These are phyloP conservation scores for Calonectria naviculata DNA, from an alignment of 2,329 filamentous ascomycete genomes.

Conservation along the genomic window DNA sequence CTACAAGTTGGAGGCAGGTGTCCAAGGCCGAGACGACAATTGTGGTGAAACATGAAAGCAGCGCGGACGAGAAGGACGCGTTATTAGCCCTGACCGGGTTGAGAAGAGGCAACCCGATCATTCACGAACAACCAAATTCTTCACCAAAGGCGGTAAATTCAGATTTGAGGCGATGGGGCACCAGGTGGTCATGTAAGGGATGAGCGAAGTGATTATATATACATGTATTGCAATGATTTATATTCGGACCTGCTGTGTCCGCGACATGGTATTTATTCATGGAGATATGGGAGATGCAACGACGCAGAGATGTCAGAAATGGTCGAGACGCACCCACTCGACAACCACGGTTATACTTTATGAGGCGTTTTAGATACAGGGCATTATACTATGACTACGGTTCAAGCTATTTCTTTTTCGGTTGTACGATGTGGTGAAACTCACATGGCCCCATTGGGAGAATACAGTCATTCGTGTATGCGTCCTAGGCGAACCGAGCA, in stretches of 20 bases:
- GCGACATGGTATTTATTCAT: background rate
- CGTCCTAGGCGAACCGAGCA: background rate
- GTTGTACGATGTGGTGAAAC: background rate
- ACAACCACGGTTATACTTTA: slow-evolving; percentile 29
- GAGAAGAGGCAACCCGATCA: slow-evolving; percentile 28
- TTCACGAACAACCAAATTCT: slow-evolving; percentile 9
- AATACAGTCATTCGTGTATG: too few relatives aligned
- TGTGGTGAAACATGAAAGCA: slow-evolving; percentile 26
- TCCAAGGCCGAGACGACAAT: slow-evolving; percentile 17
- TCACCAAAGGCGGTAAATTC: slow-evolving; percentile 3
- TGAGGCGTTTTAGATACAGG: slow-evolving; percentile 32
- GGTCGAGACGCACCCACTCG: background rate
- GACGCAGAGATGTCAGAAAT: background rate
- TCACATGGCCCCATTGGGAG: background rate
- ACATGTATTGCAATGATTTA: slow-evolving; percentile 23
- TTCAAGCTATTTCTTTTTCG: background rate
- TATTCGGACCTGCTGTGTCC: slow-evolving; percentile 8
- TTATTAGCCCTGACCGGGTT: slow-evolving; percentile 37
- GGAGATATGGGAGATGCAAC: background rate
- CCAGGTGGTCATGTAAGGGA: slow-evolving; percentile 22
- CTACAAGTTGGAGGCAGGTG: slow-evolving; percentile 24
- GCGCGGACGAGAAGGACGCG: slow-evolving; percentile 36
- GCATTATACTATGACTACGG: background rate
- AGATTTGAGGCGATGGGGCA: slow-evolving; percentile 32
- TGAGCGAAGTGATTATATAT: slow-evolving; percentile 16